Percentiles rank a stretch among this genome's conserved stretches.
Evolutionary conservation across 2,329 filamentous ascomycete species (phyloP).

Genomic region (Chrysoporthe cubensis): DNA sequence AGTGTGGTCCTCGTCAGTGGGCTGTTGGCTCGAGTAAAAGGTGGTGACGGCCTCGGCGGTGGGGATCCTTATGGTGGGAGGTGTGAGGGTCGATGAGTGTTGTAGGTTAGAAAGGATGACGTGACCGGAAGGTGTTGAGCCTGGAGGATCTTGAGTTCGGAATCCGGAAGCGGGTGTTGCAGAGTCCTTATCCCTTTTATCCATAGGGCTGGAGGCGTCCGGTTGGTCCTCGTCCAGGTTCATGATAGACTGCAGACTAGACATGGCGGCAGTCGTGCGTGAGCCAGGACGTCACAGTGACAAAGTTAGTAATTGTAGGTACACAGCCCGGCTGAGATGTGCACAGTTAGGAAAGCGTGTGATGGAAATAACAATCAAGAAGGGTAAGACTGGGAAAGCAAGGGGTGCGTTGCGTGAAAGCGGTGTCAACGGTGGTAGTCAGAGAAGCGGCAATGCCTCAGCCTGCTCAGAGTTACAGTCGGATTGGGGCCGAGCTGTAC

Average conservation of each 20-base stretch:
- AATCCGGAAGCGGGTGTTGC: conserved; percentile 41
- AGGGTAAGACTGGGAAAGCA: conserved; percentile 32
- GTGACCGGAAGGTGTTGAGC: conserved; percentile 43
- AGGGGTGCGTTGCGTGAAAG: conserved; percentile 31
- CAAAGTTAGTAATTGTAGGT: conserved; percentile 47
- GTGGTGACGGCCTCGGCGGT: conserved; percentile 28
- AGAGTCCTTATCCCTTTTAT: conserved; percentile 51
- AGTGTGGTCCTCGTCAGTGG: conserved; percentile 34
- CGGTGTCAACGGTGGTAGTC: conserved; percentile 27
- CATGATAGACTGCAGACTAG: conserved; percentile 61
- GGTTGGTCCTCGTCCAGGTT: conserved; percentile 56
- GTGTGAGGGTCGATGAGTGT: conserved; percentile 26
- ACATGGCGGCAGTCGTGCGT: conserved; percentile 50
- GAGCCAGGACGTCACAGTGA: conserved; percentile 44
- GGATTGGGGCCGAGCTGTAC: conserved; percentile 34
- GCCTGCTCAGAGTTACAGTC: conserved; percentile 42
- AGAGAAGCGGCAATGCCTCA: conserved; percentile 37
- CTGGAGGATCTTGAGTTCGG: conserved; percentile 43
- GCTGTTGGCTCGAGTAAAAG: conserved; percentile 33
- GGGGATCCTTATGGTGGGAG: conserved; percentile 39
- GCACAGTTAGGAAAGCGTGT: conserved; percentile 39
- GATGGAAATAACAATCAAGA: conserved; percentile 38
- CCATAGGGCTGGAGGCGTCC: conserved; percentile 41
- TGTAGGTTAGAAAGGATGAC: conserved; percentile 43
- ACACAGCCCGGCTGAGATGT: conserved; percentile 50